Base-by-base conservation (phyloP, 208 protist genomes). In the Leishmania tarentolae region DNA sequence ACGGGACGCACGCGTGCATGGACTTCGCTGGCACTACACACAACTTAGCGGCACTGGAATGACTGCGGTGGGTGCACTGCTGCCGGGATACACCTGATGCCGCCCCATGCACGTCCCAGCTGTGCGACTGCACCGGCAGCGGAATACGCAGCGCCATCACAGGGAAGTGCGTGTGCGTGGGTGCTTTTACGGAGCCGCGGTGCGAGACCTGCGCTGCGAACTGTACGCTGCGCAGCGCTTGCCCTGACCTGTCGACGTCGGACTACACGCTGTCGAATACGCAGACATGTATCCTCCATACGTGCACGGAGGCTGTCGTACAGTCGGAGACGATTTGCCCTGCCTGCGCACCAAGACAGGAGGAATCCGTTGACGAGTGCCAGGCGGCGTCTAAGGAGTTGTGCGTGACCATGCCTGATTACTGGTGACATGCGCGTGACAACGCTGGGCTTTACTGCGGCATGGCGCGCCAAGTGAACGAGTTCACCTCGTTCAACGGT, bases 71-170 rank as follows among this genome's bases (percentile, higher is more conserved):
- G 78, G 40, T 90, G 87, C 75, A 83, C 70, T 61, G 75, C 52
- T 76, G 47, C 86, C n/a, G 37, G 35, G 3, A 52, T 21, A 4
- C 40, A 6, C 31, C 40, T 37, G 73, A 42, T 52, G 35, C 74
- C 37, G 73, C 70, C n/a, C 44, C 47, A 52, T 91, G 88, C 79
- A 83, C 69, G 35, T 92, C 86, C 75, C 76, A 90, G 76, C 78
- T 90, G 71, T 92, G 89, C 78, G 89, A 88, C 76, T 92, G 89
- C 80, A 44, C 68, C 68, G 90, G 90, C 80, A 86, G 86, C 53
- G 89, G 89, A 59, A 90, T 88, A 83, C 90, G 89, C 72, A 70
- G 82, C 78, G 40, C 40, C 37, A 63, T 73, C 40, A 86, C 65
- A n/a, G 86, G 86, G 66, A 46, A 71, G 80, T 92, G 89, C 75